A percentile compares a stretch with the other conserved stretches of the same genome.
These are phyloP conservation scores for Leucosporidium creatinivorum DNA, from an alignment of 768 basidiomycete genomes.

Conservation along the genomic window DNA sequence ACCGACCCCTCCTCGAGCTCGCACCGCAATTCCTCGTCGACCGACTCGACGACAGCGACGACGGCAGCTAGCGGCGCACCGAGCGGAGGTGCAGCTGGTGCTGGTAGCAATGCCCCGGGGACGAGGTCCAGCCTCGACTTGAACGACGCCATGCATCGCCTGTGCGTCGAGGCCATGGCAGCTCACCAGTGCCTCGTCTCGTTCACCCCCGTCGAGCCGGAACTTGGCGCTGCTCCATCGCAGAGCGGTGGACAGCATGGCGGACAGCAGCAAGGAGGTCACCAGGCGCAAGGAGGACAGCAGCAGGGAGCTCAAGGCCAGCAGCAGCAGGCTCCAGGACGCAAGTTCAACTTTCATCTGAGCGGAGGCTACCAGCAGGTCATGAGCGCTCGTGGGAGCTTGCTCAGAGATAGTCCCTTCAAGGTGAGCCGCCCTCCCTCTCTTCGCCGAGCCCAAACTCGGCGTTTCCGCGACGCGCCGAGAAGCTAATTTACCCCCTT, in stretches of 20 bases:
- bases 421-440: constrained; percentile 42
- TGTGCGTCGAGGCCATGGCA: constrained; percentile 69
- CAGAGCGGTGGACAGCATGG: not conserved
- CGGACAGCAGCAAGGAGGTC: not conserved
- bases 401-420: constrained; percentile 80
- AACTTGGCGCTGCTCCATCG: not conserved
- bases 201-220: constrained; percentile 62
- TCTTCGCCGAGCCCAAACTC: not conserved
- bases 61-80: not conserved
- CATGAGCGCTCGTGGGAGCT: constrained; percentile 77
- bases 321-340: constrained; percentile 12
- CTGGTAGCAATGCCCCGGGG: not conserved
- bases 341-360: constrained; percentile 70
- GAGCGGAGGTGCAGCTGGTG: not conserved
- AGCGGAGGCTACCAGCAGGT: constrained; percentile 89
- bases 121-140: constrained; percentile 18
- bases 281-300: not conserved
- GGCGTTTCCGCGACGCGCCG: not conserved
- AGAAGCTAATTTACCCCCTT: constrained; percentile 16
- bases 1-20: not conserved
- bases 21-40: not conserved
- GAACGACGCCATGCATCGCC: constrained; percentile 66
- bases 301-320: not conserved
- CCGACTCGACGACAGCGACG: constrained; percentile 41
- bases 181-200: constrained; percentile 76